Conservation (phyloP, 768 basidiomycete species). For the Pulveroboletus sp. region DNA sequence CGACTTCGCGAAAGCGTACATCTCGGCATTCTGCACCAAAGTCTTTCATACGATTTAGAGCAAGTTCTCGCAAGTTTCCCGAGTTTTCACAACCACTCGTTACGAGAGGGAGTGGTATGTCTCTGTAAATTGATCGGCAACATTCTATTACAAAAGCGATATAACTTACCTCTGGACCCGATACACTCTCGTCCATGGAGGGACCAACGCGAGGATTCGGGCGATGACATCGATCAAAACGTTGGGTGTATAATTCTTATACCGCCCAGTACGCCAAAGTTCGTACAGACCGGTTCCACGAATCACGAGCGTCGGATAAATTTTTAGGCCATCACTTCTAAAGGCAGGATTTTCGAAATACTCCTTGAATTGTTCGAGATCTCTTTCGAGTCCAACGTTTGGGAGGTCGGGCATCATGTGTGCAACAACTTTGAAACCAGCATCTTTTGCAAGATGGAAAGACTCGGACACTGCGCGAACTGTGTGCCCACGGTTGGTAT, state of each 20-base stretch:
- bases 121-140: constrained; percentile 42
- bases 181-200: constrained; percentile 98
- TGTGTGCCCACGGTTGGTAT: constrained; percentile 98
- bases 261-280: constrained; percentile 93
- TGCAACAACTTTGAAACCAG: constrained; percentile 98
- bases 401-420: constrained; percentile 99
- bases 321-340: constrained; percentile 94
- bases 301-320: constrained; percentile 97
- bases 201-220: constrained; percentile 90
- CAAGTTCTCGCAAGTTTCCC: constrained; percentile 93
- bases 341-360: constrained; percentile 99
- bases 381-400: constrained; percentile 95
- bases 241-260: constrained; percentile 99
- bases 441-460: constrained; percentile 97
- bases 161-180: constrained; percentile 80
- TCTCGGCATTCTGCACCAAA: constrained; percentile 97
- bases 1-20: constrained; percentile 96
- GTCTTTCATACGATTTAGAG: constrained; percentile 97
- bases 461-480: constrained; percentile 95
- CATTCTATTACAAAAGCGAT: not conserved
- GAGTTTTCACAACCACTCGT: constrained; percentile 97
- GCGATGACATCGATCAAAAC: constrained; percentile 97
- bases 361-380: constrained; percentile 98
- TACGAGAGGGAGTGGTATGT: constrained; percentile 95
- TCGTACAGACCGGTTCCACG: constrained; percentile 95